These are phyloP conservation scores for Pleurotus salmoneostramineus DNA, from an alignment of 768 basidiomycete genomes.

Conservation along the genomic window DNA sequence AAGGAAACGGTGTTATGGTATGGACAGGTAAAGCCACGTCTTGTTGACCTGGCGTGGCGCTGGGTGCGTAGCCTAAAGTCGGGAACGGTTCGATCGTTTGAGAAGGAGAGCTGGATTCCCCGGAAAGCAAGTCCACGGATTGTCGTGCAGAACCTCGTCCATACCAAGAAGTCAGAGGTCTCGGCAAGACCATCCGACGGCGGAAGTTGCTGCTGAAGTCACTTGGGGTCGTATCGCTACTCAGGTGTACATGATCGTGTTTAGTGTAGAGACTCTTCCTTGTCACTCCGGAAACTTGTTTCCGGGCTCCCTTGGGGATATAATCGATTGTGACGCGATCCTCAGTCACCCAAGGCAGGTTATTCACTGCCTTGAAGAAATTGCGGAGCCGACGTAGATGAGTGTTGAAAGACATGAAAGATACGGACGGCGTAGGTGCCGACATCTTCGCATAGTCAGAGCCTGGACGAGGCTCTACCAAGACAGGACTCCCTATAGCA, in stretches of 20 bases:
- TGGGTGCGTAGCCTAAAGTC: background rate
- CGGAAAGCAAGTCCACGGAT: conserved; percentile 1
- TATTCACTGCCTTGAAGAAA: conserved; percentile 29
- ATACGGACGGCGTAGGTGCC: conserved; percentile 32
- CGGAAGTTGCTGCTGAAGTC: background rate
- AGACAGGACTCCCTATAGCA: conserved; percentile 25
- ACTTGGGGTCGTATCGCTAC: background rate
- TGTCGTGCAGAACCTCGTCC: conserved; percentile 1
- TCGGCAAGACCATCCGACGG: background rate
- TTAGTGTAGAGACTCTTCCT: background rate
- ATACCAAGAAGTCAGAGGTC: conserved; percentile 5
- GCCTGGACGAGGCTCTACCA: conserved; percentile 36
- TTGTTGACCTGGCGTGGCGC: background rate
- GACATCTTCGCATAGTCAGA: conserved; percentile 50
- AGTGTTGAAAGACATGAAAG: conserved; percentile 26
- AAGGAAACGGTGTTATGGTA: background rate
- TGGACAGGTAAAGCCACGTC: background rate
- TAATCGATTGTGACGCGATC: conserved; percentile 41
- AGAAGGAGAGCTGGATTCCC: background rate
- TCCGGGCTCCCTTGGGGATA: conserved; percentile 23
- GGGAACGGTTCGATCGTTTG: conserved; percentile 4
- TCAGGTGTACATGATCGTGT: background rate
- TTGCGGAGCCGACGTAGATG: conserved; percentile 29
- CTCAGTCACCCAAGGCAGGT: conserved; percentile 39
- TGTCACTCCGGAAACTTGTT: background rate